These are phyloP conservation scores for Trichosanthes cucumerina DNA, from an alignment of 306 rosid genomes.

Conservation along the genomic window DNA sequence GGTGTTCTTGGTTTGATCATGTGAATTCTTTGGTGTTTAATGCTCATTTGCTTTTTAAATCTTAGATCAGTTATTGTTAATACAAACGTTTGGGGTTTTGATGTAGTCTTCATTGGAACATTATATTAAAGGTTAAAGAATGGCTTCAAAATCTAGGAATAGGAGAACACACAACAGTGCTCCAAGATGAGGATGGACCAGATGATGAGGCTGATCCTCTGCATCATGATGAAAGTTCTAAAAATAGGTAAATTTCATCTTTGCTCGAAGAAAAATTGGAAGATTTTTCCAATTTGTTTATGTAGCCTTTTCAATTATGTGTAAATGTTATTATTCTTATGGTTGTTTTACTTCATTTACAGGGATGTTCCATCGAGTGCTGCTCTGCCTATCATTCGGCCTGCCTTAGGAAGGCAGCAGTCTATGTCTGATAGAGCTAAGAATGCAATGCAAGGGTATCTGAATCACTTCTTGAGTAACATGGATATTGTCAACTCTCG, in stretches of 20 bases:
- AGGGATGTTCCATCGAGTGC: conserved; percentile 99
- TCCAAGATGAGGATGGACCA: conserved; percentile 68
- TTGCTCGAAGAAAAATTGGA: neutral
- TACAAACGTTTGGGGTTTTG: conserved; percentile 40
- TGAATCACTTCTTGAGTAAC: conserved; percentile 93
- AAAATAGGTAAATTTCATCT: conserved; percentile 43
- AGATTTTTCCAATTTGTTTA: conserved; percentile 6
- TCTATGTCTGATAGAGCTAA: conserved; percentile 87
- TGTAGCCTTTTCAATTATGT: conserved; percentile 10
- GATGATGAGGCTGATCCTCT: conserved; percentile 64
- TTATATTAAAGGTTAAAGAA: conserved; percentile 98
- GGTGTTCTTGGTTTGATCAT: conserved; percentile 3
- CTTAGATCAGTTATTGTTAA: conserved; percentile 2
- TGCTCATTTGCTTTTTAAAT: neutral
- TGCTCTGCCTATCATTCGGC: conserved; percentile 86
- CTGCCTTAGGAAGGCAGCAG: conserved; percentile 87
- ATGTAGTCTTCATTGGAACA: conserved; percentile 55
- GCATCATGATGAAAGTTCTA: conserved; percentile 64
- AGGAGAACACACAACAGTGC: conserved; percentile 61
- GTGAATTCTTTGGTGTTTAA: neutral
- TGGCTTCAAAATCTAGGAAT: conserved; percentile 99
- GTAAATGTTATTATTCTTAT: conserved; percentile 17
- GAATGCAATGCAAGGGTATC: conserved; percentile 94
- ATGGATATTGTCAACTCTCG: conserved; percentile 83
- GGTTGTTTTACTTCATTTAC: conserved; percentile 28